A percentile compares a stretch with the other conserved stretches of the same genome.
These are phyloP conservation scores for Chytridium lagenaria DNA, from an alignment of 371 early-diverging fungal species.

Conservation along the genomic window DNA sequence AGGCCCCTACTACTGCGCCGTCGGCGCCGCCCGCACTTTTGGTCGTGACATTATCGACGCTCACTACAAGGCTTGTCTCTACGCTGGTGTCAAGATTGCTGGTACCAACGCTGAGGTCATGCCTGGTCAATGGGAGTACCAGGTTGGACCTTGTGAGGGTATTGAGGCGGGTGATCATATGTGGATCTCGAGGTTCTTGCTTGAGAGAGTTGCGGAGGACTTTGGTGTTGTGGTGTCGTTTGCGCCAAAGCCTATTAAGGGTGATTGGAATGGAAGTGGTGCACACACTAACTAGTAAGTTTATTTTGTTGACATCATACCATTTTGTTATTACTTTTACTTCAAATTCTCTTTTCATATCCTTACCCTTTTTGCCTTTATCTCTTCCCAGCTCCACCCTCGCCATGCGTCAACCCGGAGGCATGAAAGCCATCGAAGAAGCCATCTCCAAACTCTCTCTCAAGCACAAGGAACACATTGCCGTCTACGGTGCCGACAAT, in stretches of 20 bases:
- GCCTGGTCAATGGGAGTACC: constrained; percentile 68
- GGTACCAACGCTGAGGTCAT: constrained; percentile 59
- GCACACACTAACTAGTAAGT: constrained; percentile 52
- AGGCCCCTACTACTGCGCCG: constrained; percentile 67
- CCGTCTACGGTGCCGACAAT: constrained; percentile 70
- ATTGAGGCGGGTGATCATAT: constrained; percentile 60
- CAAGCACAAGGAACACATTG: constrained; percentile 65
- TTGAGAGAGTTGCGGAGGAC: constrained; percentile 66
- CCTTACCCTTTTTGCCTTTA: too few relatives aligned
- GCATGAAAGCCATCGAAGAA: constrained; percentile 61
- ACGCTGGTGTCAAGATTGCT: constrained; percentile 62
- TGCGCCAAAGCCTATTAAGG: constrained; percentile 60
- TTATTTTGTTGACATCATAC: too few relatives aligned
- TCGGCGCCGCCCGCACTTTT: constrained; percentile 59
- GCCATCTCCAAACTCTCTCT: constrained; percentile 62
- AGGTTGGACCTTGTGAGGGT: constrained; percentile 68
- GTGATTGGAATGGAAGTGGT: constrained; percentile 65
- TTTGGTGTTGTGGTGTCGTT: constrained; percentile 63
- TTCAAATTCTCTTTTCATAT: too few relatives aligned
- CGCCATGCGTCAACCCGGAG: constrained; percentile 66
- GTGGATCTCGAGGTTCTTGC: constrained; percentile 64
- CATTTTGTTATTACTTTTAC: too few relatives aligned
- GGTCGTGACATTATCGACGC: constrained; percentile 68
- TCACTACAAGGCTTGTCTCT: constrained; percentile 65
- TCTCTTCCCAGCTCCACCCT: constrained; percentile 65